Conservation (phyloP, 805 yeast genomes). For the Tetrapisispora namnaoensis region DNA sequence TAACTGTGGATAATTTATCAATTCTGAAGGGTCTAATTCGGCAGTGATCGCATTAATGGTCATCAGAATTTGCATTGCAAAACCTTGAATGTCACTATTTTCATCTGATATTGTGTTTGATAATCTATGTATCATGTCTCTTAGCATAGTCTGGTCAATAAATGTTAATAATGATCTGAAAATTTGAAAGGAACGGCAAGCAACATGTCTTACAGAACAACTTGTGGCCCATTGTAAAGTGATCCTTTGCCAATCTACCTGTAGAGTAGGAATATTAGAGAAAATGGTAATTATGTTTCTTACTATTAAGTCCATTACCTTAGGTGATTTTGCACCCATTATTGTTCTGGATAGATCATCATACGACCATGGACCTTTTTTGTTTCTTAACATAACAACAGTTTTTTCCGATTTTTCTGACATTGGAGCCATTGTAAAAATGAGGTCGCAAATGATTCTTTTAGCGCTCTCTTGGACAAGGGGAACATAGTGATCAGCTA, state of each 20-base stretch:
- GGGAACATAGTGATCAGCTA: conserved; percentile 79
- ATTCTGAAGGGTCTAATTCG: conserved; percentile 64
- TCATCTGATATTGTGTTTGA: conserved; percentile 91
- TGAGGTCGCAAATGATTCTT: conserved; percentile 59
- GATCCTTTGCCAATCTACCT: conserved; percentile 74
- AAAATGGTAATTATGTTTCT: conserved; percentile 54
- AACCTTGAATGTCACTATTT: conserved; percentile 84
- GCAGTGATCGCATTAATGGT: conserved; percentile 88
- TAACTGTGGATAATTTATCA: conserved; percentile 82
- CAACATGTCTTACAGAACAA: conserved; percentile 93
- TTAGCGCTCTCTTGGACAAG: conserved; percentile 80
- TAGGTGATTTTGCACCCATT: conserved; percentile 75
- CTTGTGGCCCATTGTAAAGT: conserved; percentile 93
- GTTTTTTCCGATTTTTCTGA: conserved; percentile 46
- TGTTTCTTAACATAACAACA: conserved; percentile 46
- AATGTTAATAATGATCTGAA: conserved; percentile 76
- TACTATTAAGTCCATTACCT: conserved; percentile 68
- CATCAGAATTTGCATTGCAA: conserved; percentile 95
- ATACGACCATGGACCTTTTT: conserved; percentile 62
- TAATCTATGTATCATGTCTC: conserved; percentile 87
- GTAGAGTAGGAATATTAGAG: conserved; percentile 41
- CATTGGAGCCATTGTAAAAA: conserved; percentile 50
- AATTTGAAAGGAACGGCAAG: conserved; percentile 91
- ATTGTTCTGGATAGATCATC: conserved; percentile 74
- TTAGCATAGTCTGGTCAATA: conserved; percentile 77